Conservation (phyloP, 305 asterid genomes). For the Fraxinus sp. region DNA sequence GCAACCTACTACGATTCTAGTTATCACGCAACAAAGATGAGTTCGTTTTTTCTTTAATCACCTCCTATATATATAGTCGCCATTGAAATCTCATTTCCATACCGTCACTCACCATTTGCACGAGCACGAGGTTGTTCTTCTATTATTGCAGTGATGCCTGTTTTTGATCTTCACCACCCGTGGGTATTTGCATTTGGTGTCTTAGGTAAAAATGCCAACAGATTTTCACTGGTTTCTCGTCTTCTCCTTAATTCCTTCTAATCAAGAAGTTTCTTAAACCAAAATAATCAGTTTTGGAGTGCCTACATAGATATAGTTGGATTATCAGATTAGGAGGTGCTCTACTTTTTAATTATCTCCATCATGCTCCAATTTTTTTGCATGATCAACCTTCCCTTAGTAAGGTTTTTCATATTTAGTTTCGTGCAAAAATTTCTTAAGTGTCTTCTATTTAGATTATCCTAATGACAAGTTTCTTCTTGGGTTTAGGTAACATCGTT, state of each 20-base stretch:
- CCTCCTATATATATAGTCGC: conserved; percentile 23
- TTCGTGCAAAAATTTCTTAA: not conserved
- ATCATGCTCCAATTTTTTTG: not conserved
- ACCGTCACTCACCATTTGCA: conserved; percentile 11
- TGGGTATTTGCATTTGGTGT: conserved; percentile 55
- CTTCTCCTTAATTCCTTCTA: not conserved
- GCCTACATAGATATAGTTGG: not conserved
- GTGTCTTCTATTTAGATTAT: not conserved
- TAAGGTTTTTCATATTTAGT: not conserved
- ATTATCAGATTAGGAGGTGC: not conserved
- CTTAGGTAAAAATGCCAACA: conserved; percentile 39
- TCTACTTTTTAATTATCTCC: not conserved
- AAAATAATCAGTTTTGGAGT: not conserved
- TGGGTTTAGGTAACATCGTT: conserved; percentile 54
- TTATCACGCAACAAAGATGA: conserved; percentile 62
- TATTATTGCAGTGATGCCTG: conserved; percentile 37
- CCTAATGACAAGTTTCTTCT: not conserved
- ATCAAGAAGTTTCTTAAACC: not conserved
- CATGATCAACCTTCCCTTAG: conserved; percentile 26
- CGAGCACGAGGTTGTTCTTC: conserved; percentile 10
- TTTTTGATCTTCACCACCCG: conserved; percentile 49
- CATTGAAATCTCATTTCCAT: not conserved
- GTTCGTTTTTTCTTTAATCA: conserved; percentile 24
- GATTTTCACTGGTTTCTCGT: not conserved
- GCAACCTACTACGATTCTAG: conserved; percentile 57